phyloP scores from a whole-genome alignment of 192 early-diverging fungal species.

The Podila clonocystis region DNA sequence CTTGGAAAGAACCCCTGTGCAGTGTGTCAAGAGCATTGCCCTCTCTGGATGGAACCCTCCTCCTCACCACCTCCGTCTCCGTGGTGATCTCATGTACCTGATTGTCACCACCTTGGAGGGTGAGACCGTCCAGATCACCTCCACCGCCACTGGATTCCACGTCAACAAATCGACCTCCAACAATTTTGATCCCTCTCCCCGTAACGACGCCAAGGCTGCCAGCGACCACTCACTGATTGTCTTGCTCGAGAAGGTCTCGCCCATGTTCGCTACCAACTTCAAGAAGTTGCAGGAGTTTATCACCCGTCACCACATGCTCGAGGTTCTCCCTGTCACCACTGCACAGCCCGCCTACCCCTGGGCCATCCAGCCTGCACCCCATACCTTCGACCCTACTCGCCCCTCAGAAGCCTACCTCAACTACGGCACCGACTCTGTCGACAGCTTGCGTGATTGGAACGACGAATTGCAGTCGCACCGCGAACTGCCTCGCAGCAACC shows the following conservation, averaged over 20 bases:
- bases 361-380: conserved; percentile 68
- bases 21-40: conserved; percentile 77
- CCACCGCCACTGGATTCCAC: conserved; percentile 85
- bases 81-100: conserved; percentile 93
- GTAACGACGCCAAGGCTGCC: conserved; percentile 51
- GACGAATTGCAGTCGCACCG: conserved; percentile 93
- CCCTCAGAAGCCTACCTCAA: conserved; percentile 70
- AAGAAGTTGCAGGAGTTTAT: conserved; percentile 71
- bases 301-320: conserved; percentile 75
- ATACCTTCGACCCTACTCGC: conserved; percentile 71
- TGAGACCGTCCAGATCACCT: conserved; percentile 87
- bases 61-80: conserved; percentile 74
- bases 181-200: conserved; percentile 69
- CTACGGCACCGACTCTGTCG: conserved; percentile 69
- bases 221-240: conserved; percentile 74
- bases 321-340: conserved; percentile 78
- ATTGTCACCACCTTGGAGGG: conserved; percentile 88
- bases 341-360: conserved; percentile 83
- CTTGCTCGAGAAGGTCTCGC: conserved; percentile 72
- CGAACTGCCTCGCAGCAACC: conserved; percentile 78
- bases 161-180: conserved; percentile 82
- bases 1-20: conserved; percentile 62
- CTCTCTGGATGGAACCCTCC: conserved; percentile 96
- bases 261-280: conserved; percentile 76
- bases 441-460: conserved; percentile 93